Conservation (phyloP, 2,329 filamentous ascomycete genomes). For the Chaetothyriales sp. region DNA sequence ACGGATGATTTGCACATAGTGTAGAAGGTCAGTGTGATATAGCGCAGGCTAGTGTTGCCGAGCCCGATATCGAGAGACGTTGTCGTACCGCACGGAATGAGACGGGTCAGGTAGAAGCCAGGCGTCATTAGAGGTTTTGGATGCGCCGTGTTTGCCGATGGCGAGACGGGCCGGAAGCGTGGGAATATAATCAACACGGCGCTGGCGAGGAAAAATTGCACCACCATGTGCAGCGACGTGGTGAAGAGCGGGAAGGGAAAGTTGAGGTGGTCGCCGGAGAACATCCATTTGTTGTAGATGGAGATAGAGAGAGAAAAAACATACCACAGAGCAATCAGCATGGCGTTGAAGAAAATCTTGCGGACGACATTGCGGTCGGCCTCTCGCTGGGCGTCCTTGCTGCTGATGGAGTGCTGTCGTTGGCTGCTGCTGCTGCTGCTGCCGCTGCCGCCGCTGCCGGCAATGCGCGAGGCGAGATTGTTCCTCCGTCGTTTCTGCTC, state of each 20-base stretch:
- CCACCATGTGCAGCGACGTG: conserved; percentile 86
- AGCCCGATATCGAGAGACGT: conserved; percentile 92
- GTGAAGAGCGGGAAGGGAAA: conserved; percentile 94
- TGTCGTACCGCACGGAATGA: conserved; percentile 80
- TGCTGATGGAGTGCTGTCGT: conserved; percentile 27
- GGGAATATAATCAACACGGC: conserved; percentile 72
- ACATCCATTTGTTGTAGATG: conserved; percentile 99
- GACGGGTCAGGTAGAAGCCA: conserved; percentile 80
- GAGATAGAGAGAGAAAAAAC: conserved; percentile 88
- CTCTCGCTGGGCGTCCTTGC: conserved; percentile 53
- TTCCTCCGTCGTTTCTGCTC: conserved; percentile 54
- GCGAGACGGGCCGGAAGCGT: conserved; percentile 51
- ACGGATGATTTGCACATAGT: conserved; percentile 99
- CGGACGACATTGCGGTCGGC: conserved; percentile 61
- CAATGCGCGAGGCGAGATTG: conserved; percentile 56
- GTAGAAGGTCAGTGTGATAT: conserved; percentile 93
- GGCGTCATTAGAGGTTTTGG: conserved; percentile 60
- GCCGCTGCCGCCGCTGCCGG: conserved; percentile 50
- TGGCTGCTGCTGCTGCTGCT: conserved; percentile 50
- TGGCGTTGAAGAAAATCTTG: conserved; percentile 57
- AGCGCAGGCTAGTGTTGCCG: conserved; percentile 89
- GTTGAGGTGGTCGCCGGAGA: conserved; percentile 63
- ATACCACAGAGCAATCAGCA: conserved; percentile 79
- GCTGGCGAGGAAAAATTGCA: conserved; percentile 72
- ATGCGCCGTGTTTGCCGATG: conserved; percentile 29